phyloP scores from a whole-genome alignment of 495 filamentous ascomycete genomes.

The Aspergillus hancockii region DNA sequence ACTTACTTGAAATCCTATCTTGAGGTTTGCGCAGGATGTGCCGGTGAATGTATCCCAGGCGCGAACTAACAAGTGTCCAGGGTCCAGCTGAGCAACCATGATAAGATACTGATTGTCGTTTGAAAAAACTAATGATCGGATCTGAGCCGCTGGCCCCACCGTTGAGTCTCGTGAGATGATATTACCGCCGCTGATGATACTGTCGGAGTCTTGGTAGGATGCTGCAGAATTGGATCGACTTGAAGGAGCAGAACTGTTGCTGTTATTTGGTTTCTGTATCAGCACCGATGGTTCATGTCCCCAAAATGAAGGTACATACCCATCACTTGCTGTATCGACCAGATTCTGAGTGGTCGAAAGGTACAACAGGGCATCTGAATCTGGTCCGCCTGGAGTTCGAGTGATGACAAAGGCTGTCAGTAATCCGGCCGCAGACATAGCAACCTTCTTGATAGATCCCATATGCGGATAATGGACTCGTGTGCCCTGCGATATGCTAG shows the following conservation, averaged over 20 bases:
- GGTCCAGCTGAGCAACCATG: slow-evolving; percentile 11
- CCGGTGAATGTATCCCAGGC: slow-evolving; percentile 14
- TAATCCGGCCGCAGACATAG: slow-evolving; percentile 16
- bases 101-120: slow-evolving; percentile 14
- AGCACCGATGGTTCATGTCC: not conserved
- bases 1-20: slow-evolving; percentile 14
- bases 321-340: slow-evolving; percentile 9
- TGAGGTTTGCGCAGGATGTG: slow-evolving; percentile 3
- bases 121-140: slow-evolving; percentile 17
- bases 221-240: slow-evolving; percentile 17
- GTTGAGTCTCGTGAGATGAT: not conserved
- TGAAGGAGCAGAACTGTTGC: slow-evolving; percentile 5
- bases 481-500: not conserved
- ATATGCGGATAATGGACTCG: slow-evolving; percentile 10
- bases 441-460: slow-evolving; percentile 16
- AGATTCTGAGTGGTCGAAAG: slow-evolving; percentile 17
- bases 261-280: not conserved
- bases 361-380: slow-evolving; percentile 13
- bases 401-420: slow-evolving; percentile 16
- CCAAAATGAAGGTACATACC: not conserved
- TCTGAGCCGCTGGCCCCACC: slow-evolving; percentile 11
- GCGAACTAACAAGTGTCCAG: slow-evolving; percentile 7
- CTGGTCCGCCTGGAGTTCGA: not conserved
- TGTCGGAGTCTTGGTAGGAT: slow-evolving; percentile 7
- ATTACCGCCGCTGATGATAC: slow-evolving; percentile 5